A percentile compares a stretch with the other conserved stretches of the same genome.
Conservation (phyloP, 1,139 yeast species). For the Pichia sp. region DNA sequence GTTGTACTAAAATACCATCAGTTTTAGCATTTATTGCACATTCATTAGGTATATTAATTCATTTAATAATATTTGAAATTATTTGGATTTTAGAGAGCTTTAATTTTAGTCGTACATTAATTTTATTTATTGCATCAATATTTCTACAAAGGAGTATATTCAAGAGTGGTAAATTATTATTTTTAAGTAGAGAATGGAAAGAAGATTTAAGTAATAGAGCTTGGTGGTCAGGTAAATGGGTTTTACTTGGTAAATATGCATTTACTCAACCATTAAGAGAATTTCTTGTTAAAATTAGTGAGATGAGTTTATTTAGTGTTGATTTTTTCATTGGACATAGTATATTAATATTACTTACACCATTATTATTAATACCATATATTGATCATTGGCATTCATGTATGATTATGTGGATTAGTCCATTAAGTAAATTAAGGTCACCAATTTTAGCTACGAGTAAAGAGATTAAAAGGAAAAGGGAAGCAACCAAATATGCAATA, state of each 20-base stretch:
- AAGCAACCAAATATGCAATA: slow-evolving; percentile 34
- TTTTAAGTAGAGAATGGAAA: slow-evolving; percentile 54
- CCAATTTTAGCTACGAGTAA: slow-evolving; percentile 35
- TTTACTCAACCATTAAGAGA: slow-evolving; percentile 67
- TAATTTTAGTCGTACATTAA: slow-evolving; percentile 48
- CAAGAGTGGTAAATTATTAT: slow-evolving; percentile 37
- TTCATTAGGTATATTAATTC: slow-evolving; percentile 42
- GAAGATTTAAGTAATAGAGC: slow-evolving; percentile 53
- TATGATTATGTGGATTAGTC: slow-evolving; percentile 75
- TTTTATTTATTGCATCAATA: slow-evolving; percentile 51
- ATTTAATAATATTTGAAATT: slow-evolving; percentile 50
- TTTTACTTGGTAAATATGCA: slow-evolving; percentile 44
- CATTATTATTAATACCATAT: slow-evolving; percentile 59
- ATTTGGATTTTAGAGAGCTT: slow-evolving; percentile 60
- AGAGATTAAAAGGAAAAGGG: slow-evolving; percentile 32
- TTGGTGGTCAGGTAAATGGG: slow-evolving; percentile 90
- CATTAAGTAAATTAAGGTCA: slow-evolving; percentile 45
- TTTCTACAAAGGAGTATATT: slow-evolving; percentile 49
- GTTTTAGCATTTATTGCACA: slow-evolving; percentile 48
- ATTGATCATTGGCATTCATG: slow-evolving; percentile 73
- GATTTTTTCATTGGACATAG: slow-evolving; percentile 69
- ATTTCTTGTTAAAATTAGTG: slow-evolving; percentile 57
- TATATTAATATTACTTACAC: slow-evolving; percentile 52
- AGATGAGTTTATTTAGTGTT: slow-evolving; percentile 58
- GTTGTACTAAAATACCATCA: slow-evolving; percentile 29